A percentile compares a stretch with the other conserved stretches of the same genome.
Evolutionary conservation across 2,329 filamentous ascomycete genomes (phyloP).

Genomic region (Microdochium bolleyi): DNA sequence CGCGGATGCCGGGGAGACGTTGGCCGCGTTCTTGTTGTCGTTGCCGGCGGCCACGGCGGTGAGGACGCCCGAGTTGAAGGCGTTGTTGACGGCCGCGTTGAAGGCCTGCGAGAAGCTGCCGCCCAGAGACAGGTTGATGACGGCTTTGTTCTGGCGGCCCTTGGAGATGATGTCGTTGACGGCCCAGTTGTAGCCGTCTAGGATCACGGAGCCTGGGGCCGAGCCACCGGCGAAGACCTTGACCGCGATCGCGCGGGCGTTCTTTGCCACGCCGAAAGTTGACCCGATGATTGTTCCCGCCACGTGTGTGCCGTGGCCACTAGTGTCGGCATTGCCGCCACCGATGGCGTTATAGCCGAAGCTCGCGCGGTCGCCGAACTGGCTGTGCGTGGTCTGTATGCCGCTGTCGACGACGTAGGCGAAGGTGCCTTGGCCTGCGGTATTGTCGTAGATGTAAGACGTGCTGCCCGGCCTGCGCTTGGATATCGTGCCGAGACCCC

Average conservation of each 20-base stretch:
- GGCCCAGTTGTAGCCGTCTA: conserved; percentile 30
- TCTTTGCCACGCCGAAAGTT: conserved; percentile 38
- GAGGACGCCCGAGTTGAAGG: conserved; percentile 37
- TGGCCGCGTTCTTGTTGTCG: conserved; percentile 27
- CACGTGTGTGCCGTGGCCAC: conserved; percentile 39
- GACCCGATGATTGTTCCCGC: conserved; percentile 35
- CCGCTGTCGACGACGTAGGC: conserved; percentile 50
- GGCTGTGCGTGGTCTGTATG: conserved; percentile 34
- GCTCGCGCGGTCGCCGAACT: conserved; percentile 34
- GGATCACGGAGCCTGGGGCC: conserved; percentile 17
- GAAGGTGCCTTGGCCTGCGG: conserved; percentile 31
- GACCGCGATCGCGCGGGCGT: conserved; percentile 29
- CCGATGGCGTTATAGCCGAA: conserved; percentile 26
- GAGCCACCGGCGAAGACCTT: conserved; percentile 31
- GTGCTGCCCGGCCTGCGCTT: conserved; percentile 22
- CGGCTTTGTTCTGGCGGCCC: conserved; percentile 30
- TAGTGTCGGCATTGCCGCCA: conserved; percentile 22
- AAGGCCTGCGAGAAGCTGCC: conserved; percentile 34
- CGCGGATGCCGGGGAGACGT: conserved; percentile 39
- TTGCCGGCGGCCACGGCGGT: conserved; percentile 50
- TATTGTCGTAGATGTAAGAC: conserved; percentile 32
- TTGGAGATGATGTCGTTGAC: conserved; percentile 33
- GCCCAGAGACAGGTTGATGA: conserved; percentile 49
- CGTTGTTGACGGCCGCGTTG: conserved; percentile 39
- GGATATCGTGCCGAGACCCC: conserved; percentile 38